Conservation (phyloP, 768 basidiomycete species). For the Collybiopsis luxurians region DNA sequence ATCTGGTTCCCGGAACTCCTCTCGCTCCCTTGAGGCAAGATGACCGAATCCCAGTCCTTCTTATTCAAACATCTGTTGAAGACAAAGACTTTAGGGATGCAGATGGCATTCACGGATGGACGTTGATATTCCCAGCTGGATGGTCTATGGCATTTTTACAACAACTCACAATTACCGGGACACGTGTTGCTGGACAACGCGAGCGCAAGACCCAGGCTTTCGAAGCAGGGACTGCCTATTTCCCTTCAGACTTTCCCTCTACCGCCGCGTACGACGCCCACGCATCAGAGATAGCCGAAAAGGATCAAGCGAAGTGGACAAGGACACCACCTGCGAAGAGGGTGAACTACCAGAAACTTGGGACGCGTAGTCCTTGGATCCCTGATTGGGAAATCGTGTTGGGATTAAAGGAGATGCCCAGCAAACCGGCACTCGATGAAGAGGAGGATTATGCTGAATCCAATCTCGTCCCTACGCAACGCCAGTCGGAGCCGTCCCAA, state of each 20-base stretch:
- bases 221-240: conserved; percentile 72
- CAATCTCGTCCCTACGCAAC: conserved; percentile 53
- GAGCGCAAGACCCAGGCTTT: conserved; percentile 80
- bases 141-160: conserved; percentile 91
- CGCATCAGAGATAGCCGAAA: conserved; percentile 43
- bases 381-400: conserved; percentile 76
- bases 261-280: conserved; percentile 52
- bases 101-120: conserved; percentile 78
- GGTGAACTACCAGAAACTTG: conserved; percentile 63
- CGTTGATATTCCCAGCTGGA: conserved; percentile 78
- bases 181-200: conserved; percentile 81
- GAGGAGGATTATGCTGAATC: conserved; percentile 9
- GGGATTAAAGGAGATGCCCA: conserved; percentile 34
- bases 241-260: conserved; percentile 79
- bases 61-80: conserved; percentile 77
- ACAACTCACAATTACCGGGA: conserved; percentile 80
- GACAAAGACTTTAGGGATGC: conserved; percentile 20
- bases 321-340: conserved; percentile 88
- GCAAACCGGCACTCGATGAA: conserved; percentile 11
- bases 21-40: conserved; percentile 71
- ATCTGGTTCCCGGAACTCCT: conserved; percentile 72
- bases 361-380: conserved; percentile 68
- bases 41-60: conserved; percentile 77
- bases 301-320: conserved; percentile 66
- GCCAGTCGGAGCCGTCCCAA: conserved; percentile 30